phyloP scores from a whole-genome alignment of 1,284 basidiomycete species.

The Meripilus lineatus region DNA sequence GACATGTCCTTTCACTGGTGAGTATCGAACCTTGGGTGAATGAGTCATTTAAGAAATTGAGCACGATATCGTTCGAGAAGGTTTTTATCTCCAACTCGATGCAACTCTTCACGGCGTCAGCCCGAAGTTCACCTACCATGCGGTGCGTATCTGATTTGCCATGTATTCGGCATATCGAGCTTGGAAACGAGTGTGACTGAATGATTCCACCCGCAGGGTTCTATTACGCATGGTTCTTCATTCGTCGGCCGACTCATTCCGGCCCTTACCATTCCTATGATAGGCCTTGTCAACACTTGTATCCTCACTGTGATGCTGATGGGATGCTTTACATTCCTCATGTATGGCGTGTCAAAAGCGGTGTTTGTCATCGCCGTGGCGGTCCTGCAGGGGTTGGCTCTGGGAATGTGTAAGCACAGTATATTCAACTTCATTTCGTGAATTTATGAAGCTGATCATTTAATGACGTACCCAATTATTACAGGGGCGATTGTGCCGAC shows the following conservation, averaged over 20 bases:
- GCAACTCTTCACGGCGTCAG: conserved; percentile 16
- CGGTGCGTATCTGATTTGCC: no score
- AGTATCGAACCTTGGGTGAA: neutral
- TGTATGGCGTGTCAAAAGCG: conserved; percentile 3
- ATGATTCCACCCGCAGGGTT: conserved; percentile 2
- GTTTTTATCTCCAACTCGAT: no score
- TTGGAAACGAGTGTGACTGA: conserved; percentile 1
- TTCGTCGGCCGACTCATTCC: conserved; percentile 10
- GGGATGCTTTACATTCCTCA: neutral
- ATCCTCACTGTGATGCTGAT: conserved; percentile 4
- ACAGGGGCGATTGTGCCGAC: no score
- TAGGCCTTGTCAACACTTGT: conserved; percentile 10
- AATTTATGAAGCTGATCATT: no score
- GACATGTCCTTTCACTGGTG: conserved; percentile 15
- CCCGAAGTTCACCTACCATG: no score
- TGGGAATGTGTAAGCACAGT: no score
- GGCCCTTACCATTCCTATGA: conserved; percentile 12
- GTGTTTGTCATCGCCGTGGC: conserved; percentile 8
- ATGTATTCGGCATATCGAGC: no score
- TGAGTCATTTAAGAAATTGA: no score
- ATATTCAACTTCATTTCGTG: no score
- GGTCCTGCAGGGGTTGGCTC: no score
- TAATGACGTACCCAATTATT: no score
- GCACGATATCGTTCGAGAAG: conserved; percentile 1
- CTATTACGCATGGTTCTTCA: conserved; percentile 1